phyloP scores from a whole-genome alignment of 331 rosid species.

The Arachis monticola region DNA sequence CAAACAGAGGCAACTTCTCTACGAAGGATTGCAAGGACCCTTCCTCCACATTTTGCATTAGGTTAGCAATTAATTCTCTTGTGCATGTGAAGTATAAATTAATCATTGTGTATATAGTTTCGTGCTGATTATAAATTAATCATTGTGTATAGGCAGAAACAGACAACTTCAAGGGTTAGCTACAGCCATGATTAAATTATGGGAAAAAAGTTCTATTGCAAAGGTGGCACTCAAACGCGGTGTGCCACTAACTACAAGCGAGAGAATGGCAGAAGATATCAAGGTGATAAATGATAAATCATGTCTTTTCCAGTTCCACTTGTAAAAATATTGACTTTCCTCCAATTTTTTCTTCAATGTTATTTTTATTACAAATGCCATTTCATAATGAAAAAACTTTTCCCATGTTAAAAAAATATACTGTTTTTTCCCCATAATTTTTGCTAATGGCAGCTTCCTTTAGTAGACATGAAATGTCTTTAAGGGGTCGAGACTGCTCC shows the following conservation, averaged over 20 bases:
- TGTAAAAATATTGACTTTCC: slow-evolving; percentile 23
- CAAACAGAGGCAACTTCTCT: slow-evolving; percentile 76
- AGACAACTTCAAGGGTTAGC: slow-evolving; percentile 96
- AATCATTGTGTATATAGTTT: slow-evolving; percentile 6
- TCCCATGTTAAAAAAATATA: background rate
- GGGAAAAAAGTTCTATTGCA: slow-evolving; percentile 89
- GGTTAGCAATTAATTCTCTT: slow-evolving; percentile 52
- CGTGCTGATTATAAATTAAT: slow-evolving; percentile 38
- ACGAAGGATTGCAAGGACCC: slow-evolving; percentile 82
- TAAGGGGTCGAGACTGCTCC: too few relatives aligned
- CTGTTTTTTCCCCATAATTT: background rate
- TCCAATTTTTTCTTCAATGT: slow-evolving; percentile 4
- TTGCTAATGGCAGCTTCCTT: too few relatives aligned
- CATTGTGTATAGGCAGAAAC: slow-evolving; percentile 68
- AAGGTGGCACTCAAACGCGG: slow-evolving; percentile 97
- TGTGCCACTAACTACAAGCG: slow-evolving; percentile 95
- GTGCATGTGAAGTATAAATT: slow-evolving; percentile 17
- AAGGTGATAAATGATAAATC: slow-evolving; percentile 59
- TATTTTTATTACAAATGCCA: slow-evolving; percentile 17
- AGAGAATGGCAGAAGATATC: slow-evolving; percentile 98
- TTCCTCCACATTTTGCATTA: slow-evolving; percentile 97
- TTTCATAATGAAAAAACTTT: background rate
- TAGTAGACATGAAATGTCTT: too few relatives aligned
- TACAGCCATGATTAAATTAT: slow-evolving; percentile 74
- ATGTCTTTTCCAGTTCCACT: slow-evolving; percentile 16